Evolutionary conservation across 2,329 filamentous ascomycete species (phyloP), one percentile per base, ranked within the genome.

Genomic region (Verticillium tricorpus): DNA sequence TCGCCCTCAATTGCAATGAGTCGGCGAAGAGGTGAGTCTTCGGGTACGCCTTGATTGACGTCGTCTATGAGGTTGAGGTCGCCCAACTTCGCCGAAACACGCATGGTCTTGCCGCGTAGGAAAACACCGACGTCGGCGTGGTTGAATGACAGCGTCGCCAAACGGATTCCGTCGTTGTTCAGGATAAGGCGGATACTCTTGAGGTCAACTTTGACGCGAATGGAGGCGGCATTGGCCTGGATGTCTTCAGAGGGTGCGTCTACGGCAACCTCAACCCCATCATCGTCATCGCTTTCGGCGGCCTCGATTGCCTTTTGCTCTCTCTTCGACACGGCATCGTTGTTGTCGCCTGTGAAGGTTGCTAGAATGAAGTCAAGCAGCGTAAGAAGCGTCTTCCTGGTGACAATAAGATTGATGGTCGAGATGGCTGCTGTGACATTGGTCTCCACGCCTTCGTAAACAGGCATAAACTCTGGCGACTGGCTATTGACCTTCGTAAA

Each of bases 391-490:
- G 96, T 99, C 75, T 90, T 94, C 66, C 96, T 84, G 0, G 96
- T 99, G 9, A 99, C 93, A 37, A 99, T 87, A 25, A 99, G 76
- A 72, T 98, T 98, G 77, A 99, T 97, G 0, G 95, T 99, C 0
- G 95, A 97, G 14, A 99, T 88, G 0, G 89, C 88, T 1, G 95
- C 89, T 64, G 96, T 92, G 55, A 99, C 84, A 69, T 99, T 97
- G 32, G 90, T 97, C 65, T 96, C 93, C 61, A 98, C 90, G 1
- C 93, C 93, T 70, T 98, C 93, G 68, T 96, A 98, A 2, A 92
- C 89, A 1, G 90, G 87, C 82, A 93, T 89, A 69, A 98, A 97
- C 71, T 99, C 94, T 0, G 96, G 96, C 2, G 95, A 98, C 58
- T 92, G 87, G 35, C 86, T 89, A 69, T 95, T 97, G 62, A 98